phyloP scores from a whole-genome alignment of 441 rosid species.

The Mallotus repandus region DNA sequence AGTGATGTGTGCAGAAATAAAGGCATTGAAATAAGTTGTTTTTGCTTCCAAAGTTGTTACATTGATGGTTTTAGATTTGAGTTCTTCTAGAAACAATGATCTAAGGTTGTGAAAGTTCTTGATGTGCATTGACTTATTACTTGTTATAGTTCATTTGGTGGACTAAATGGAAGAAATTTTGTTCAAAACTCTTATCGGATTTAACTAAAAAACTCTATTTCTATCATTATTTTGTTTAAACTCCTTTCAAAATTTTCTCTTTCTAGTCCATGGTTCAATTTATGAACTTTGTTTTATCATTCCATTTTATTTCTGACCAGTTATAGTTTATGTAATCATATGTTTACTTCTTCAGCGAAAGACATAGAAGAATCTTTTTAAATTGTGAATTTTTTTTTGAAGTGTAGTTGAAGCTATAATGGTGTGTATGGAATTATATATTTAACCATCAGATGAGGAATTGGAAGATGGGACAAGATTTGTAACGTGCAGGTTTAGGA shows the following conservation, averaged over 20 bases:
- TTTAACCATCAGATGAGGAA: constrained; percentile 5
- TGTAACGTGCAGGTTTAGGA: constrained; percentile 15
- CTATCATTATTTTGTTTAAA: not conserved
- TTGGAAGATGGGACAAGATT: not conserved
- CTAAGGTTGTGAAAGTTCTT: not conserved
- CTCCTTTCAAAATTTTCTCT: not conserved
- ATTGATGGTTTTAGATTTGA: not conserved
- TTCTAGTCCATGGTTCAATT: not conserved
- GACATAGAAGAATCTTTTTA: not conserved
- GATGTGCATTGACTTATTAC: not conserved
- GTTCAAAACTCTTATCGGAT: not conserved
- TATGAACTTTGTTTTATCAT: not conserved
- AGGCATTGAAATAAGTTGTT: not conserved
- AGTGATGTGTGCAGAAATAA: constrained; percentile 12
- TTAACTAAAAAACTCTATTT: not conserved
- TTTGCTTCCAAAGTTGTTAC: constrained; percentile 7
- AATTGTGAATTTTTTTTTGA: not conserved
- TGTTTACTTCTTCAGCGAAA: not conserved
- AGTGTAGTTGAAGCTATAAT: constrained; percentile 19
- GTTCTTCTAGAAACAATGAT: constrained; percentile 8
- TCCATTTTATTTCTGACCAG: not conserved
- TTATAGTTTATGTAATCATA: not conserved
- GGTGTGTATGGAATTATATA: not conserved
- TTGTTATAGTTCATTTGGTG: constrained; percentile 9
- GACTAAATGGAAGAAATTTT: not conserved